Evolutionary conservation across 2,329 filamentous ascomycete species (phyloP).

Genomic region (Pseudocercospora pini-densiflorae): DNA sequence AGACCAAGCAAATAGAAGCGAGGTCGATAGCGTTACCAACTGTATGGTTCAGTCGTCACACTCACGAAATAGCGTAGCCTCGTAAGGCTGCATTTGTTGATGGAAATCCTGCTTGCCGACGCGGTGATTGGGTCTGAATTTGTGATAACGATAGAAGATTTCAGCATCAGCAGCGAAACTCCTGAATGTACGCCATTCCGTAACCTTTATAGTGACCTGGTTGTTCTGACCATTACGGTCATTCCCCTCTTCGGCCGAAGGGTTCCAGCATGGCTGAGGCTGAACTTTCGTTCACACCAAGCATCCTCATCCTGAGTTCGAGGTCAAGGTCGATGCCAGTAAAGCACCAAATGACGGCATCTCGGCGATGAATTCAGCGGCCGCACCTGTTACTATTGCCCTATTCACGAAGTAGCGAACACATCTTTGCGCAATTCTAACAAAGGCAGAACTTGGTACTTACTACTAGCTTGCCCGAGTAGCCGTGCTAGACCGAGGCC

Average conservation of each 20-base stretch:
- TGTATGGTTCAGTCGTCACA: not conserved
- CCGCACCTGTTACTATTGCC: not conserved
- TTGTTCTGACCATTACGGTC: conserved; percentile 6
- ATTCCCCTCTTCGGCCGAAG: not conserved
- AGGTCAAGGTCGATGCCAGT: not conserved
- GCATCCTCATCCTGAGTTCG: not conserved
- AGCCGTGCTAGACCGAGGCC: not conserved
- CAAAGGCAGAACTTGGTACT: not conserved
- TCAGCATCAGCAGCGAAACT: not conserved
- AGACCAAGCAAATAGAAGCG: not conserved
- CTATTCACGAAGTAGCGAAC: not conserved
- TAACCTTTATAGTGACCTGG: conserved; percentile 2
- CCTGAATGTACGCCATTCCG: not conserved
- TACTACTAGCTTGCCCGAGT: not conserved
- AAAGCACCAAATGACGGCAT: not conserved
- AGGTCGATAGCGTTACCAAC: not conserved
- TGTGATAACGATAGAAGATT: not conserved
- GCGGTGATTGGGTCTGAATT: not conserved
- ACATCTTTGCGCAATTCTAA: not conserved
- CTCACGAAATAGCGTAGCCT: conserved; percentile 1
- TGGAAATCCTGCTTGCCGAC: not conserved
- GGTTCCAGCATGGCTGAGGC: not conserved
- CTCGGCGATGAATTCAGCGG: not conserved
- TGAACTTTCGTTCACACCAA: not conserved
- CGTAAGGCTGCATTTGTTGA: not conserved